Conservation (phyloP, 2,329 filamentous ascomycete species). For the Clonostachys solani region DNA sequence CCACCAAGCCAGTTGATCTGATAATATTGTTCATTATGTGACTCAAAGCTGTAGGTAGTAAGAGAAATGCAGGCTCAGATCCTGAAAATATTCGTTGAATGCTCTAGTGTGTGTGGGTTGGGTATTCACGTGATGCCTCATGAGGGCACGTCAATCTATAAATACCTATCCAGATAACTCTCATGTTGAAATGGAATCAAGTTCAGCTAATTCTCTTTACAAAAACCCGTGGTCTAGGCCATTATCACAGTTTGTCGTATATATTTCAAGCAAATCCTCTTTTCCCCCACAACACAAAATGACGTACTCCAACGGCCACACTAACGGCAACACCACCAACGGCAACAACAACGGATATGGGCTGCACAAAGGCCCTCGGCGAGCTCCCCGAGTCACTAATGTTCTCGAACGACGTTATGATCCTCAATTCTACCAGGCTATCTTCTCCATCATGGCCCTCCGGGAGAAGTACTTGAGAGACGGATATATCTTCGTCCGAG, state of each 20-base stretch:
- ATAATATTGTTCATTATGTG: neutral
- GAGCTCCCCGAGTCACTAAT: constrained; percentile 9
- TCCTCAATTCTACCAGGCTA: constrained; percentile 11
- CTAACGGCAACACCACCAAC: neutral
- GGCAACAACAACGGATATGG: neutral
- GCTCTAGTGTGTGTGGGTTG: too few relatives aligned
- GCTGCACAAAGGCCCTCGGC: neutral
- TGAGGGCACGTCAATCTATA: too few relatives aligned
- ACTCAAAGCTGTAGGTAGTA: neutral
- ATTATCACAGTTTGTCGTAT: too few relatives aligned
- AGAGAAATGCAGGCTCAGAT: too few relatives aligned
- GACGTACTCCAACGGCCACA: neutral
- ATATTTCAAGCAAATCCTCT: too few relatives aligned
- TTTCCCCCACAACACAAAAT: neutral
- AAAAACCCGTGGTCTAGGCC: too few relatives aligned
- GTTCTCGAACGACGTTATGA: constrained; percentile 11
- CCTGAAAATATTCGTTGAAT: too few relatives aligned
- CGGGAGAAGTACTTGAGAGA: constrained; percentile 9
- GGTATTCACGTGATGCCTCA: too few relatives aligned
- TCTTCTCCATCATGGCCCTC: constrained; percentile 12
- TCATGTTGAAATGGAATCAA: too few relatives aligned
- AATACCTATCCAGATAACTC: too few relatives aligned
- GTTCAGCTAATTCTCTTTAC: too few relatives aligned
- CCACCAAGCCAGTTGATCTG: neutral
- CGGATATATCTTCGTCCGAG: constrained; percentile 14